phyloP scores from a whole-genome alignment of 306 rosid species.

The Trifolium subterraneum region DNA sequence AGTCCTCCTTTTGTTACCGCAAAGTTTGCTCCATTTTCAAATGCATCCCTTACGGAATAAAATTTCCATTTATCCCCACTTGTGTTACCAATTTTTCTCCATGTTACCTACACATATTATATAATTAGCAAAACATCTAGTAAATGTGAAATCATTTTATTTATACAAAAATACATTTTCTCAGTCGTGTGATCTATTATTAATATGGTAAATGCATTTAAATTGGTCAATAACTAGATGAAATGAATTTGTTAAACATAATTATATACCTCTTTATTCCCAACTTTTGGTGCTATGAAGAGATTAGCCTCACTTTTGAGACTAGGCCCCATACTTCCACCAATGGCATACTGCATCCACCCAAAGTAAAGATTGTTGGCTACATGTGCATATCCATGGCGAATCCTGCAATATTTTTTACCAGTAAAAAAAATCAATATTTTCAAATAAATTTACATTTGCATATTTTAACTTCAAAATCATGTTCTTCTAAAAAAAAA shows the following conservation, averaged over 20 bases:
- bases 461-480: background rate
- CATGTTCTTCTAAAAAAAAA: background rate
- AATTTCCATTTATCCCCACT: constrained; percentile 39
- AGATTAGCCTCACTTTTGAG: constrained; percentile 58
- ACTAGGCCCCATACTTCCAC: constrained; percentile 52
- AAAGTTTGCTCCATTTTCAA: constrained; percentile 54
- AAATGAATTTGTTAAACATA: background rate
- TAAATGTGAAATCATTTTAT: background rate
- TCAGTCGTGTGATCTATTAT: too few species aligned
- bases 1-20: constrained; percentile 20
- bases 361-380: constrained; percentile 51
- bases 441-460: background rate
- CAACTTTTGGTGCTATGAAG: constrained; percentile 49
- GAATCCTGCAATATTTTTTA: constrained; percentile 34
- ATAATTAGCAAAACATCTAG: background rate
- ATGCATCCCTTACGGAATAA: constrained; percentile 47
- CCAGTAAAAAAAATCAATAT: background rate
- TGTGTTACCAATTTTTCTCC: constrained; percentile 40
- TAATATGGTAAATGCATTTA: background rate
- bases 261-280: constrained; percentile 46
- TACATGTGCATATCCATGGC: constrained; percentile 52
- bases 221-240: background rate
- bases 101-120: constrained; percentile 40
- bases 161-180: background rate
- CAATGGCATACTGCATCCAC: constrained; percentile 52